Evolutionary conservation across 441 rosid species (phyloP), one percentile per base, ranked within the genome.

Genomic region (Arabidopsis hybrid): DNA sequence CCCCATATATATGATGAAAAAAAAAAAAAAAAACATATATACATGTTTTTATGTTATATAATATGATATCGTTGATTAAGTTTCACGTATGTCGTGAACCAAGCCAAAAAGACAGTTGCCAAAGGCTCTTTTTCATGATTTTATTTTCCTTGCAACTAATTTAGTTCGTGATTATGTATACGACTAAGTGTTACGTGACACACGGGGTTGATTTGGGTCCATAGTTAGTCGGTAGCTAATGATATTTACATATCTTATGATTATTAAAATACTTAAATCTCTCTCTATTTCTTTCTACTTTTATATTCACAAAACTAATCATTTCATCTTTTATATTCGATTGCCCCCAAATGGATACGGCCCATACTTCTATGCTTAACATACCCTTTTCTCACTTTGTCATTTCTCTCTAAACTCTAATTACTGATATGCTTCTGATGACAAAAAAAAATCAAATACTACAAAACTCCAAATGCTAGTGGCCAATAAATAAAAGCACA

Each of bases 41-140:
- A 17, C 8, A 43, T 52, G 38, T 34, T 17, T 36, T 18, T 6
- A n/a, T 60, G 7, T 21, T 21, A 21, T 42, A 60, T 56, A 64
- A 29, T 13, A 32, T 12, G 12, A 53, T 45, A 46, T 17, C 31
- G 45, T 29, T 66, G 73, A 51, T 65, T 57, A 56, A 68, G 50
- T 50, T 52, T 66, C 59, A 66, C 69, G 51, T 77, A 61, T 40
- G 73, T 72, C 56, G 49, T 59, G 45, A 58, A 65, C 31, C 45
- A 53, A 32, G 52, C 77, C 80, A 21, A 60, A 71, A 77, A 52
- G 58, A 65, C 58, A 65, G 72, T 57, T 69, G 67, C 61, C 47
- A 60, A 43, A 39, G 39, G 62, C 53, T 70, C 8, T 58, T 32
- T 53, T 35, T 10, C 40, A 61, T 62, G 59, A 60, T 69, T 68